phyloP scores from a whole-genome alignment of 2,329 filamentous ascomycete species.

The Pyrenochaeta sp. region DNA sequence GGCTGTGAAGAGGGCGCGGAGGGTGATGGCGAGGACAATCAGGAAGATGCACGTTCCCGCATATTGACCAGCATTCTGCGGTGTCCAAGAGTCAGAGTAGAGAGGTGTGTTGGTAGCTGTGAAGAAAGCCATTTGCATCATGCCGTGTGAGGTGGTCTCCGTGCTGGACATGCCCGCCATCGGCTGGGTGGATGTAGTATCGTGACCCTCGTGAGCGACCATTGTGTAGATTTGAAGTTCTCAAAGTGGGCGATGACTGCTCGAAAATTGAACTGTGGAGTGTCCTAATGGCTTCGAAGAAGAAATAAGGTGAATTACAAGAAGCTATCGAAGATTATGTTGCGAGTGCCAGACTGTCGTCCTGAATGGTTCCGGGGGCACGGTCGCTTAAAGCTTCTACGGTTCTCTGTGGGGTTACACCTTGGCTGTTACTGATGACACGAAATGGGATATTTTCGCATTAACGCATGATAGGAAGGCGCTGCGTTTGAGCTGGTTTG shows the following conservation, averaged over 20 bases:
- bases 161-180: conserved; percentile 29
- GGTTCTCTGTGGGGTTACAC: conserved; percentile 14
- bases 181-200: conserved; percentile 18
- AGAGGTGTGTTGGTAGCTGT: conserved; percentile 68
- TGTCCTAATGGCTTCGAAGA: too few relatives aligned
- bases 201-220: conserved; percentile 43
- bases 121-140: conserved; percentile 70
- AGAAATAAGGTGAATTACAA: too few relatives aligned
- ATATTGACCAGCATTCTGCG: conserved; percentile 72
- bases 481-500: conserved; percentile 20
- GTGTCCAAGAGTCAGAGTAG: conserved; percentile 77
- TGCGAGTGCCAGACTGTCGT: conserved; percentile 42
- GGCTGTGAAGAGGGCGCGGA: conserved; percentile 74
- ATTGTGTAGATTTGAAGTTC: conserved; percentile 21
- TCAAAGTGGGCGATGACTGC: too few relatives aligned
- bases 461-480: conserved; percentile 32
- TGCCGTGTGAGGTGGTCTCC: conserved; percentile 26
- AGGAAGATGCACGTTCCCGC: conserved; percentile 93
- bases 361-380: conserved; percentile 14
- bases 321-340: conserved; percentile 13
- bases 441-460: conserved; percentile 23
- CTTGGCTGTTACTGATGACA: conserved; percentile 22
- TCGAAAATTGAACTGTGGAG: too few relatives aligned
- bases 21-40: conserved; percentile 74
- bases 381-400: conserved; percentile 28